These are phyloP conservation scores for Aspergillus fructus DNA, from an alignment of 2,329 filamentous ascomycete species.

Conservation along the genomic window DNA sequence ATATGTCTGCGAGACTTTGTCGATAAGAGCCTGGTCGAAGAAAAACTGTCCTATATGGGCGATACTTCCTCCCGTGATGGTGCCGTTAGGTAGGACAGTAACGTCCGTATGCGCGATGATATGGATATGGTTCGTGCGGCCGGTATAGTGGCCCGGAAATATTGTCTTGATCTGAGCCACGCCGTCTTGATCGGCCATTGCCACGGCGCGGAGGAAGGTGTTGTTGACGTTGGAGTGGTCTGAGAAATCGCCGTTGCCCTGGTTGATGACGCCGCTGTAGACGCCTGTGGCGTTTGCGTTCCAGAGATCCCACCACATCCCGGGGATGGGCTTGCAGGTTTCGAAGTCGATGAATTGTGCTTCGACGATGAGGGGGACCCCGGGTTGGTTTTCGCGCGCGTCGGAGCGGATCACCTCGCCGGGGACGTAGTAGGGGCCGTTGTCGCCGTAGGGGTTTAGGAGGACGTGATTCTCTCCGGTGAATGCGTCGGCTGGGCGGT, in stretches of 20 bases:
- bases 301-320: conserved; percentile 41
- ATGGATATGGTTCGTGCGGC: conserved; percentile 16
- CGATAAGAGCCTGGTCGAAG: conserved; percentile 61
- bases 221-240: conserved; percentile 42
- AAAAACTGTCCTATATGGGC: conserved; percentile 63
- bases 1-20: no score
- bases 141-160: conserved; percentile 49
- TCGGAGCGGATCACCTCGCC: no score
- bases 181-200: conserved; percentile 43
- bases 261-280: conserved; percentile 39
- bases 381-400: conserved; percentile 22
- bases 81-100: conserved; percentile 41
- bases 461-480: no score
- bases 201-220: conserved; percentile 48
- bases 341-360: conserved; percentile 41
- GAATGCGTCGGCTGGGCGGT: no score
- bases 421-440: no score
- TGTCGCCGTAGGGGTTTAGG: no score
- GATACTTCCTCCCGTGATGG: conserved; percentile 55
- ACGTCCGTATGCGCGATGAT: conserved; percentile 34
- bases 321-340: conserved; percentile 42
- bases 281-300: conserved; percentile 44
- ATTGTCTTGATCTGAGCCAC: conserved; percentile 44
- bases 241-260: conserved; percentile 36
- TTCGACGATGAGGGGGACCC: conserved; percentile 43